Conservation (phyloP, 2,329 filamentous ascomycete genomes). For the Stagonosporopsis tanaceti region DNA sequence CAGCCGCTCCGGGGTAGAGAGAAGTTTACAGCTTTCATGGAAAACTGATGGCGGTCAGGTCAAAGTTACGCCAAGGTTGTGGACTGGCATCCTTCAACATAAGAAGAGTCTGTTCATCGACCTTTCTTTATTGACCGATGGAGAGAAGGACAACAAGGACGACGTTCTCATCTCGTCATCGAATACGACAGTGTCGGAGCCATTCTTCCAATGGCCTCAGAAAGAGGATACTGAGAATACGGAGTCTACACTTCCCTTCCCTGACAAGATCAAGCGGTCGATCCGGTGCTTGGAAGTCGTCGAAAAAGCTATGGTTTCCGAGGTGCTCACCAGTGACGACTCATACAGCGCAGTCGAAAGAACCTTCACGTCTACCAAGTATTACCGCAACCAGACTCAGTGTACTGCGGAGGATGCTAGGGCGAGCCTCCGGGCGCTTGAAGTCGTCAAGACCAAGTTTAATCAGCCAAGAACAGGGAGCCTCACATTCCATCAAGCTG, state of each 20-base stretch:
- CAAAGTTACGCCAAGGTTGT: constrained; percentile 27
- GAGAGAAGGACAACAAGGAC: not conserved
- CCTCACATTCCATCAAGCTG: constrained; percentile 26
- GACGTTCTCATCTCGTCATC: not conserved
- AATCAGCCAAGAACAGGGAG: not conserved
- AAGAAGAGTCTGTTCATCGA: constrained; percentile 34
- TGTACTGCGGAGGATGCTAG: constrained; percentile 15
- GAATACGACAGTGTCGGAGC: not conserved
- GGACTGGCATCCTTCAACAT: constrained; percentile 30
- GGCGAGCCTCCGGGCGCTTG: constrained; percentile 1
- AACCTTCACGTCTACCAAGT: constrained; percentile 36
- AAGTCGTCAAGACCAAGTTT: not conserved
- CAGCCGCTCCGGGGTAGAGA: not conserved
- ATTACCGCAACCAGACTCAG: constrained; percentile 36
- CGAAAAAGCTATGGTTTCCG: constrained; percentile 34
- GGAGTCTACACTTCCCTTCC: not conserved
- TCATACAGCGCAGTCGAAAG: constrained; percentile 25
- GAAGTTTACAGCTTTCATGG: constrained; percentile 21
- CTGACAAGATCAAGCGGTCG: not conserved
- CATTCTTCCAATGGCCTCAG: constrained; percentile 43
- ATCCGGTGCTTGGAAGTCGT: constrained; percentile 32
- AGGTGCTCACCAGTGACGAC: constrained; percentile 18
- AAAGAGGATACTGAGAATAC: not conserved
- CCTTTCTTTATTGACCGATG: constrained; percentile 17
- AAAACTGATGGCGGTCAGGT: constrained; percentile 5